Evolutionary conservation across 208 protist species (phyloP), one percentile per base, ranked within the genome.

Genomic region (Crithidia bombi): DNA sequence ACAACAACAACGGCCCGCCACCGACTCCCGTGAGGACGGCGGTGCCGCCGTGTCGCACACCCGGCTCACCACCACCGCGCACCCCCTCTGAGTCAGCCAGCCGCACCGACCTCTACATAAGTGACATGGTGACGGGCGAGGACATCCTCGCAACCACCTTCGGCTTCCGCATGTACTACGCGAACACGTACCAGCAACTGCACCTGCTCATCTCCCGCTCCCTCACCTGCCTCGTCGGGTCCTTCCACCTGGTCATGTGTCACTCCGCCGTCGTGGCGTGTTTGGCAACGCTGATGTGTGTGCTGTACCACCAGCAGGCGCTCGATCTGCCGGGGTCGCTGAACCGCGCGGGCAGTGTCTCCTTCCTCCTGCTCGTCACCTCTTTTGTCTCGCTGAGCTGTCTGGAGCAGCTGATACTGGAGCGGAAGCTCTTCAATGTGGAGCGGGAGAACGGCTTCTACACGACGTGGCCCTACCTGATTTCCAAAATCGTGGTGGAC

Each of bases 361-460:
- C 92, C 5, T 97, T 97, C 75, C 58, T 96, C 3, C 75, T 96
- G 9, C 78, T 96, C 17, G 84, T 98, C 56, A 87, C 93, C 23
- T 79, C 87, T 23, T 96, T 98, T 64, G 78, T 91, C 33, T 94
- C 92, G 19, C 83, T 98, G 17, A 95, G 88, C 69, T 85, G 68
- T 47, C 79, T 98, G 12, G 94, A 98, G 78, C 83, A 90, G 47
- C 91, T 98, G 47, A 73, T 96, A 35, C 49, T 81, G 21, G 94
- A 98, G 81, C 87, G 92, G 21, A 92, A 93, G 73, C 61, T 97
- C 12, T 95, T 91, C 74, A 78, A 91, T 19, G 83, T 94, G 62
- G 94, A 98, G 82, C 74, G 86, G 17, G 89, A 92, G 67, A 96
- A 95, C 74, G 89, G 92, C 19, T 97, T 89, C 63, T 97, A 98